Evolutionary conservation across 352 stramenopile genomes (phyloP), one percentile per base, ranked within the genome.

Genomic region (Globisporangium sylvaticum): DNA sequence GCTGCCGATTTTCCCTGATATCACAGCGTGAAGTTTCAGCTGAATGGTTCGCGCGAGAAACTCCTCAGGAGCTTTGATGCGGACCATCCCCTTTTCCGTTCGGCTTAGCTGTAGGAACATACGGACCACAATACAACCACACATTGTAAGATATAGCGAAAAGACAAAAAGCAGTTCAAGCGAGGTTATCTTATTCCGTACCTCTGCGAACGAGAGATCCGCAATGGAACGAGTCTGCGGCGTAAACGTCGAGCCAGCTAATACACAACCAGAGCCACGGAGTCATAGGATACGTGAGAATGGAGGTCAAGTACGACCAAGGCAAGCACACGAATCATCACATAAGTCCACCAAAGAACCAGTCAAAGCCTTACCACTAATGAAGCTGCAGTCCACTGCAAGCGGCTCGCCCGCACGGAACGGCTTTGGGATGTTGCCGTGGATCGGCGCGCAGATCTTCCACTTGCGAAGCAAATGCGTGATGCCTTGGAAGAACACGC

Each of bases 401-500:
- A 96, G 73, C 6, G 86, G 84, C 64, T 96, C 88, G 18, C 88
- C 88, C 0, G 86, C 86, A 20, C 88, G 84, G 59, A 96, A 96
- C 3, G 88, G 88, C 71, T 94, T 94, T 3, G 88, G 86, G 63
- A 96, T 96, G 27, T 90, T 94, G 56, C 88, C 88, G 61, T 96
- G 88, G 31, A 94, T 90, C 14, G 88, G 88, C 50, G 88, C 88
- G 55, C 84, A 94, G 48, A 96, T 83, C 65, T 94, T 94, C 88
- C 88, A 96, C 61, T 91, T 92, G 60, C 78, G 82, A 50, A 94
- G 72, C 64, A 94, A 77, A n/a, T 91, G 80, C 66, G 70, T 83
- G 39, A 93, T 78, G 27, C 86, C 88, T 42, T 91, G 77, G 57
- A 96, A 96, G 62, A 96, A 96, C 3, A 92, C 76, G 63, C 83